A percentile compares a stretch with the other conserved stretches of the same genome.
phyloP scores from a whole-genome alignment of 352 stramenopile genomes.

The Globisporangium paroecandrum region DNA sequence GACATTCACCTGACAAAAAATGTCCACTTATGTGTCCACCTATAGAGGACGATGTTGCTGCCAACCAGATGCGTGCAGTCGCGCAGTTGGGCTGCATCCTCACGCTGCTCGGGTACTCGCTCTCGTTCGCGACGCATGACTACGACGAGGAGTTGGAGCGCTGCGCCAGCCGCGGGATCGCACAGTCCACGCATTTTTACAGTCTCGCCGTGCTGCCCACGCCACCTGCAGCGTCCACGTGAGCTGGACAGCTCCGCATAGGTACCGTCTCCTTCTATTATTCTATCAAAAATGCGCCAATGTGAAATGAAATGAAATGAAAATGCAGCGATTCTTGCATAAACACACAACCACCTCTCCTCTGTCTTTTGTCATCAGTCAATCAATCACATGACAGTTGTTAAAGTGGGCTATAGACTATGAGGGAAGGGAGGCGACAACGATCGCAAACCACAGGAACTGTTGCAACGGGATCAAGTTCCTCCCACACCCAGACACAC shows the following conservation, averaged over 20 bases:
- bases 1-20: not conserved
- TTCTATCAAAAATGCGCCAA: slow-evolving; percentile 1
- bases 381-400: not conserved
- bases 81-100: slow-evolving; percentile 47
- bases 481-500: not conserved
- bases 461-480: not conserved
- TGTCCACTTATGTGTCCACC: not conserved
- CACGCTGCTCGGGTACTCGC: slow-evolving; percentile 52
- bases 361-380: not conserved
- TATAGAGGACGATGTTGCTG: slow-evolving; percentile 23
- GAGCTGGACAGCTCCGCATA: not conserved
- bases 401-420: not conserved
- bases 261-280: not conserved
- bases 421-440: not conserved
- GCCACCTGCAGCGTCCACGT: slow-evolving; percentile 5
- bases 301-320: not conserved
- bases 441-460: not conserved
- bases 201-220: slow-evolving; percentile 14
- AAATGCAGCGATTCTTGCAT: slow-evolving; percentile 7
- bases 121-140: slow-evolving; percentile 42
- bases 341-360: not conserved
- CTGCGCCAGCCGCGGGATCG: slow-evolving; percentile 1
- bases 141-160: slow-evolving; percentile 17
- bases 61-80: slow-evolving; percentile 38
- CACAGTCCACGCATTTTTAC: slow-evolving; percentile 19